Conservation (phyloP, 768 basidiomycete species). For the Serendipita sp. region DNA sequence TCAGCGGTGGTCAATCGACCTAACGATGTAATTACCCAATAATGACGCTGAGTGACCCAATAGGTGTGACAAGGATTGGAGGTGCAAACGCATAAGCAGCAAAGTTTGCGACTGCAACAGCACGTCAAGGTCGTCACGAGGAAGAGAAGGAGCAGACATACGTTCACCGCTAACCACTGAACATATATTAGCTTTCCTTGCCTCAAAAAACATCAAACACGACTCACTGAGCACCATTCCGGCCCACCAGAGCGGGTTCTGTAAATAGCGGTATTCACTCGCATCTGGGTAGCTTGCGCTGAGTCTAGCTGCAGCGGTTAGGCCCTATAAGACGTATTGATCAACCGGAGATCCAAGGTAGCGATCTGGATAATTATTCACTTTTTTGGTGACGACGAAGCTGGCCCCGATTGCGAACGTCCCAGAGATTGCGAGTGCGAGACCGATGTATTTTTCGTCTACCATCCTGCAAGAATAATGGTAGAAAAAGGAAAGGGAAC, state of each 20-base stretch:
- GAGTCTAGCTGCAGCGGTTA: slow-evolving; percentile 65
- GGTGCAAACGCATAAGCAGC: slow-evolving; percentile 97
- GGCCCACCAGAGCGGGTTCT: slow-evolving; percentile 93
- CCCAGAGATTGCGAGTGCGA: slow-evolving; percentile 71
- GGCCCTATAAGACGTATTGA: slow-evolving; percentile 37
- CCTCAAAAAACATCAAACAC: background rate
- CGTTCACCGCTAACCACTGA: slow-evolving; percentile 88
- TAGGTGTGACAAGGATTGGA: slow-evolving; percentile 91
- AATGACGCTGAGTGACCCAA: slow-evolving; percentile 92
- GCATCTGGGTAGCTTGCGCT: slow-evolving; percentile 20
- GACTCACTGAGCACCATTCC: slow-evolving; percentile 81
- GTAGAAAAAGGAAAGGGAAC: background rate
- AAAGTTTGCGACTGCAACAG: slow-evolving; percentile 38
- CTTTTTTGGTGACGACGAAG: slow-evolving; percentile 99
- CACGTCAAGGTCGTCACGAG: background rate
- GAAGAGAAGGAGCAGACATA: slow-evolving; percentile 36
- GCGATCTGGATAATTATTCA: slow-evolving; percentile 15
- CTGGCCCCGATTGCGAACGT: slow-evolving; percentile 83
- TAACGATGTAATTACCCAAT: slow-evolving; percentile 52
- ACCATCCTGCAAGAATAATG: slow-evolving; percentile 30
- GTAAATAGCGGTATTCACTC: slow-evolving; percentile 65
- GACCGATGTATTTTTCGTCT: slow-evolving; percentile 92
- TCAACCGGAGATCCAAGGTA: slow-evolving; percentile 1
- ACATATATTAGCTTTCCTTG: background rate
- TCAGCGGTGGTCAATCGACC: background rate